Conservation (phyloP, 805 yeast genomes). For the Candida xiaguanensis region DNA sequence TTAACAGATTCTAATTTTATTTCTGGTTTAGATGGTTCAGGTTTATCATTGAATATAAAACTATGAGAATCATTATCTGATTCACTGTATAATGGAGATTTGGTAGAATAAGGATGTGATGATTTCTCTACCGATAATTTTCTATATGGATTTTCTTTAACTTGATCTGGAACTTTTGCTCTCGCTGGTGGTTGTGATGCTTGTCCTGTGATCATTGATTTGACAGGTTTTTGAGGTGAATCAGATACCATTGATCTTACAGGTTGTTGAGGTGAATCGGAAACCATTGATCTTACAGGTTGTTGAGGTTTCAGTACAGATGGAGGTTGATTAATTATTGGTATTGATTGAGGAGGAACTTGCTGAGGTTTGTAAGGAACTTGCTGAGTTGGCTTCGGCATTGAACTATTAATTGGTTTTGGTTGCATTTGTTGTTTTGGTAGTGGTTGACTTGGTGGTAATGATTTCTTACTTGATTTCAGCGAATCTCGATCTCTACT, state of each 20-base stretch:
- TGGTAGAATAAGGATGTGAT: slow-evolving; percentile 4
- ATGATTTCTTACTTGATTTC: neutral
- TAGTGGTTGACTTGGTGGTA: neutral
- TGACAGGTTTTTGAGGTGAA: neutral
- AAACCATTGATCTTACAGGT: neutral
- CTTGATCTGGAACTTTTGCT: neutral
- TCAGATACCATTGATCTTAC: neutral
- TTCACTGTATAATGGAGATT: slow-evolving; percentile 7
- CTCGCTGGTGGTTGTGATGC: neutral
- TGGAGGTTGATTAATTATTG: neutral
- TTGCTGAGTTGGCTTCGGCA: neutral
- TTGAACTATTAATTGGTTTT: neutral
- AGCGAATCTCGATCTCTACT: neutral
- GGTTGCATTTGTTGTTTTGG: neutral
- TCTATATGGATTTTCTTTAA: neutral
- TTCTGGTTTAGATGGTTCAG: neutral
- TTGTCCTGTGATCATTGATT: slow-evolving; percentile 1
- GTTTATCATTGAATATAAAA: slow-evolving; percentile 12
- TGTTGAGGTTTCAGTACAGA: too few relatives aligned
- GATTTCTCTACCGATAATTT: neutral
- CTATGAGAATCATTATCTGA: slow-evolving; percentile 15
- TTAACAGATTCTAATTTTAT: neutral
- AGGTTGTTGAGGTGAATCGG: neutral
- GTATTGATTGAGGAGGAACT: neutral
- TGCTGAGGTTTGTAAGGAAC: neutral